Evolutionary conservation across 352 stramenopile species (phyloP), one percentile per base, ranked within the genome.

Genomic region (Pythium phragmiticola): DNA sequence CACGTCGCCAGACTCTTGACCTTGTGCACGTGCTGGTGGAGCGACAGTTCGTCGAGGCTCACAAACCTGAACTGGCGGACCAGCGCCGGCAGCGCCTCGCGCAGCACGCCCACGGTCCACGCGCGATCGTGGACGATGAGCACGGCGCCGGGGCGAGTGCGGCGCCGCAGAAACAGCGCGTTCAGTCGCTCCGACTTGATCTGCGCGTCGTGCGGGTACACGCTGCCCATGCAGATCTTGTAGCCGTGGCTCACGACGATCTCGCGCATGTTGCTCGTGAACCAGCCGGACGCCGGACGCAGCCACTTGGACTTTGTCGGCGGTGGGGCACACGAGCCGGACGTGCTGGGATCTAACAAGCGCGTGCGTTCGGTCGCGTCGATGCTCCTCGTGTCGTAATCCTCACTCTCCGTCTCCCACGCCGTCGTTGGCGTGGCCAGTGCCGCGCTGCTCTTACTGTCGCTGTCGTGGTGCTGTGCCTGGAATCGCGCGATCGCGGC

Each of bases 141-240:
- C 16, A 95, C 78, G 2, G 83, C 88, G 34, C 87, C 87, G 28
- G 73, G 80, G n/a, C 64, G 68, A 8, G 87, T 94, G 26, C 81
- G 74, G 33, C 62, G 47, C 13, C 70, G 69, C 48, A 95, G 60
- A 50, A 88, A 65, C 49, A 87, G 66, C 33, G 85, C 77, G 45
- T 95, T 95, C 23, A 95, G 33, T 2, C 61, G 57, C 63, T 89
- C 77, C 2, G 73, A 84, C 60, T 80, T 81, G 69, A 95, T 92
- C 68, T 95, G 87, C 23, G 87, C 87, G 60, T 95, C 87, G 59
- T 95, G 87, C 4, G 87, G 87, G 63, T 95, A 95, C 26, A 95
- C 87, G 60, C 82, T 94, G 37, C 87, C 87, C 54, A 95, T 75
- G 66, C 82, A 92, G 52, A 95, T 92, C 19, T 85, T 75, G 61